These are phyloP conservation scores for Aspergillus calidoustus DNA, from an alignment of 2,329 filamentous ascomycete species.

Conservation along the genomic window DNA sequence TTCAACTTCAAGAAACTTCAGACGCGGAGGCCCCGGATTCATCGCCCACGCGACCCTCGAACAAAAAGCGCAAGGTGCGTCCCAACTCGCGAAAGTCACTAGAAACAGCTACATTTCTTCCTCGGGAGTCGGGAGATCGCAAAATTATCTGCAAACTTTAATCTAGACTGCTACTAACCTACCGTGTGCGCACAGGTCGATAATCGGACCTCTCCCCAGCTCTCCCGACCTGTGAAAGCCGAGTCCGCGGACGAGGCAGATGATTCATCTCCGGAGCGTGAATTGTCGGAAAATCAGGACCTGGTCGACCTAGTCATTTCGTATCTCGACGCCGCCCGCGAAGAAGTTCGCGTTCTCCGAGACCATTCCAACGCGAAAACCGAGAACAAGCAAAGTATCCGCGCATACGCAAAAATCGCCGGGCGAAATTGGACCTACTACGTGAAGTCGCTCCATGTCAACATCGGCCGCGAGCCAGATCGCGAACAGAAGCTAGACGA, in stretches of 20 bases:
- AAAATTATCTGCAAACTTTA: neutral
- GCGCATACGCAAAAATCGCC: slow-evolving; percentile 56
- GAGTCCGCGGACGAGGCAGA: slow-evolving; percentile 49
- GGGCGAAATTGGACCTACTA: slow-evolving; percentile 58
- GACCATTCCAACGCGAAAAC: slow-evolving; percentile 52
- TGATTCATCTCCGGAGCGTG: slow-evolving; percentile 47
- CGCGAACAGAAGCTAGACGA: slow-evolving; percentile 48
- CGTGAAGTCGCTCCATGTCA: slow-evolving; percentile 53
- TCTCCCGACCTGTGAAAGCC: slow-evolving; percentile 36
- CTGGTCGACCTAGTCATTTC: slow-evolving; percentile 54
- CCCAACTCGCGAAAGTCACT: neutral
- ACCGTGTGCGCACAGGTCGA: slow-evolving; percentile 35
- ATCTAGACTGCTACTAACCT: neutral
- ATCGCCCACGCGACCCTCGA: slow-evolving; percentile 51
- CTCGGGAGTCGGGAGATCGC: neutral
- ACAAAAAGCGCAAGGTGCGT: slow-evolving; percentile 55
- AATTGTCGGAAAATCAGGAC: slow-evolving; percentile 48
- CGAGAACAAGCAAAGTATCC: slow-evolving; percentile 52
- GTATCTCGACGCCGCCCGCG: slow-evolving; percentile 48
- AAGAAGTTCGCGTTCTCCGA: slow-evolving; percentile 49
- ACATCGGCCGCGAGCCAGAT: slow-evolving; percentile 56
- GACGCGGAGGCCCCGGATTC: slow-evolving; percentile 53
- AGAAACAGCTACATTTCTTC: neutral
- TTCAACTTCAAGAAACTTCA: slow-evolving; percentile 49
- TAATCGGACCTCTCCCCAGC: slow-evolving; percentile 38